Evolutionary conservation across 2,329 filamentous ascomycete genomes (phyloP), one percentile per base, ranked within the genome.

Genomic region (Phoma sp.): DNA sequence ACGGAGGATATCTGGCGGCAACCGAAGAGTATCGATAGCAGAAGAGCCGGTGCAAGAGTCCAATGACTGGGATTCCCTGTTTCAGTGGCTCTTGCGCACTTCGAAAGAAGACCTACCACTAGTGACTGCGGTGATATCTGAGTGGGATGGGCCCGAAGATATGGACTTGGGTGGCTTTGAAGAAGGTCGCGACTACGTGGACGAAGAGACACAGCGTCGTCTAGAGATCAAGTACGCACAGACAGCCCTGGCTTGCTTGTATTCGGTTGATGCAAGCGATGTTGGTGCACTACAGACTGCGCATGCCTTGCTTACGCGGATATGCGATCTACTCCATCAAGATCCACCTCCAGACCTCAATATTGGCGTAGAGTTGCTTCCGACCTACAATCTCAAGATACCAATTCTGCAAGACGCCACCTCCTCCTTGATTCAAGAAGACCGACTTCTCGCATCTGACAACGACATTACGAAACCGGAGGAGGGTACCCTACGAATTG

Each of bases 101-200:
- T 86, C 89, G 0, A 77, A 79, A 4, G 78, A 78, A 18, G 82
- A 85, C 13, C 89, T 90, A 81, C 77, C 73, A 24, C 77, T 86
- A n/a, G 83, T 85, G n/a, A 79, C 86, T 29, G 79, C 80, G 43
- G 86, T 83, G 7, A 77, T 92, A 30, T 82, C 86, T 56, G 83
- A 89, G 59, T 93, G 89, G 89, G 85, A 88, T 63, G 90, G 89
- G 0, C 88, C 89, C 0, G 78, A 78, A 6, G 89, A 93, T 66
- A 80, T 88, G 41, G 87, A 92, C 60, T 70, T 91, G 4, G 88
- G 86, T 3, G 83, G 82, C 10, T 84, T 82, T 60, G 80, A 82
- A 36, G 74, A 77, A 25, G 72, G 72, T 7, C 78, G 78, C 2
- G 72, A 80, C 42, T 85, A 84, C 75, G 70, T 91, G 43, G 81